Evolutionary conservation across 2,329 filamentous ascomycete genomes (phyloP), one percentile per base, ranked within the genome.

Genomic region (Didymella sp.): DNA sequence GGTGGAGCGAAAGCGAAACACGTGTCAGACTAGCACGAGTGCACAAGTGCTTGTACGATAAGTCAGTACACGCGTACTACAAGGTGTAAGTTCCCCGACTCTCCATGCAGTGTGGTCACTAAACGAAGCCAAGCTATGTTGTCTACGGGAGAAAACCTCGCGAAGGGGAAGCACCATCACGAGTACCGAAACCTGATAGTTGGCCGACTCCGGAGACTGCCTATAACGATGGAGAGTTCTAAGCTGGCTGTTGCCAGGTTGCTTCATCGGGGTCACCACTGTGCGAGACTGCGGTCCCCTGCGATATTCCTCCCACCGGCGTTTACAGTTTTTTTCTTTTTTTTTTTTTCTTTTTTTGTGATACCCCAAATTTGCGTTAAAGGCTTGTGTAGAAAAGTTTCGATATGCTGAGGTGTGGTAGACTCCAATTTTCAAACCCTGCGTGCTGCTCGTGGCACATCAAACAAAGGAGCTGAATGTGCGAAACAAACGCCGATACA

Each of bases 11-110:
- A 19, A 74, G 78, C 8, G 77, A 81, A 57, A 77, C 80, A 9
- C 74, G 79, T 38, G 76, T 80, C 15, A 77, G 79, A 41, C 66
- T 81, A n/a, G 77, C 79, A 4, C 68, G 76, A 46, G 71, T 80
- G 6, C 63, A 78, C 35, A 77, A 76, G 45, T 70, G 78, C 12
- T 67, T 79, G 25, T 63, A 60, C 0, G 75, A 78, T 49, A 71
- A 69, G 19, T 76, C 62, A 30, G 73, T 79, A 8, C 78, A 80
- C 59, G 75, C 70, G 9, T 80, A 77, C 56, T 77, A 78, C 54
- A 77, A 77, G 54, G 69, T 78, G 77, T 79, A 70, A 69, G 76
- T 67, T 24, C 2, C 2, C 7, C 19, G 3, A 13, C 12, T 12
- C 24, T 45, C 6, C 4, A n/a, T 12, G 9, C n/a, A n/a, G 12